Evolutionary conservation across 148 eudicot species (phyloP).

Genomic region (Oxyria digyna): DNA sequence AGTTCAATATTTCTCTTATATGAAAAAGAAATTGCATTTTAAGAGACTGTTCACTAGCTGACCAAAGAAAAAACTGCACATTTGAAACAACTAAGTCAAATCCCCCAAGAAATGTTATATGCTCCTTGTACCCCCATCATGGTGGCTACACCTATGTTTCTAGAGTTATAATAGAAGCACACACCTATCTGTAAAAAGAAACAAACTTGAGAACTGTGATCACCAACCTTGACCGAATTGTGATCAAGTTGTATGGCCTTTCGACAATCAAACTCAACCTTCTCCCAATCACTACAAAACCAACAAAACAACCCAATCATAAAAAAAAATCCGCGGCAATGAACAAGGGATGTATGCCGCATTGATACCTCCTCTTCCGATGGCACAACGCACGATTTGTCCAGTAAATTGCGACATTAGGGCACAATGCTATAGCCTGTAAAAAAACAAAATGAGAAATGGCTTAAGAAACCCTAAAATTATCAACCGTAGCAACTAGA

Average conservation of each 20-base stretch:
- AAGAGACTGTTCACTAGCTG: no score
- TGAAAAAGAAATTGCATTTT: neutral
- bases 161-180: neutral
- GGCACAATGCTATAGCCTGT: slow-evolving; percentile 83
- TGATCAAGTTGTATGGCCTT: slow-evolving; percentile 67
- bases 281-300: slow-evolving; percentile 54
- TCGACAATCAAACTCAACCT: slow-evolving; percentile 80
- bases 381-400: slow-evolving; percentile 86
- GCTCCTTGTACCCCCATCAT: neutral
- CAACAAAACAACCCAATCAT: neutral
- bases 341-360: neutral
- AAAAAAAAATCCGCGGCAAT: neutral
- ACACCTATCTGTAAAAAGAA: neutral
- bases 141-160: neutral
- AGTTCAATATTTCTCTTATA: neutral
- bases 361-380: slow-evolving; percentile 53
- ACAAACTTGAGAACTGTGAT: neutral
- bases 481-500: neutral
- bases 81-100: neutral
- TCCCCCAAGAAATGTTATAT: no score
- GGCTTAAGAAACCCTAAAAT: neutral
- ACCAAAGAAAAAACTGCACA: no score
- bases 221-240: slow-evolving; percentile 64
- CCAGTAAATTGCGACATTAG: slow-evolving; percentile 73
- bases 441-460: slow-evolving; percentile 13